Conservation (phyloP, 345 rosid genomes). For the Acer negundo region DNA sequence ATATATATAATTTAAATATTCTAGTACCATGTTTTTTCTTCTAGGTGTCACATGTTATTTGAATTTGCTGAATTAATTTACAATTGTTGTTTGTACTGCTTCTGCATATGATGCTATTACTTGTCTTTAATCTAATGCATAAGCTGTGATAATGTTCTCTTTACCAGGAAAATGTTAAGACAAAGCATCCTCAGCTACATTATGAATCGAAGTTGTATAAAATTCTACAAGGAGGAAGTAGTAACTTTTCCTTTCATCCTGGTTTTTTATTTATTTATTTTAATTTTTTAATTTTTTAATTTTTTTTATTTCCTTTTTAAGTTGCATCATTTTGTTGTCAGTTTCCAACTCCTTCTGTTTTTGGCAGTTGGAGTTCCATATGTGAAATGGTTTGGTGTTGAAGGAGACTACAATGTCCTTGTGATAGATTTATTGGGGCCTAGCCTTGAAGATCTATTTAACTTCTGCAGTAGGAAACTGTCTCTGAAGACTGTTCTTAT, state of each 20-base stretch:
- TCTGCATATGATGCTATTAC: neutral
- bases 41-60: neutral
- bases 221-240: conserved; percentile 96
- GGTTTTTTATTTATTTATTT: neutral
- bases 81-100: neutral
- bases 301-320: neutral
- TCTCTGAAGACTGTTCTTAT: conserved; percentile 86
- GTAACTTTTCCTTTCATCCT: conserved; percentile 8
- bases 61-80: conserved; percentile 1
- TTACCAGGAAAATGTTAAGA: conserved; percentile 80
- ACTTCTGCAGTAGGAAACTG: conserved; percentile 82
- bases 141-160: conserved; percentile 16
- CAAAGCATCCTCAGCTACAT: conserved; percentile 89
- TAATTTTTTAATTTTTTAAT: no score
- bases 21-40: neutral
- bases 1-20: neutral
- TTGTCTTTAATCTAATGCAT: neutral
- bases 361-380: conserved; percentile 80
- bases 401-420: conserved; percentile 85
- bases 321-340: neutral
- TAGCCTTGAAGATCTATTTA: conserved; percentile 92
- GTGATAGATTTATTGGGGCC: conserved; percentile 92
- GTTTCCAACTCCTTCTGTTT: conserved; percentile 14
- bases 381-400: conserved; percentile 82
- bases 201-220: conserved; percentile 87